Evolutionary conservation across 495 filamentous ascomycete genomes (phyloP), one percentile per base, ranked within the genome.

Genomic region (Podospora anserina): DNA sequence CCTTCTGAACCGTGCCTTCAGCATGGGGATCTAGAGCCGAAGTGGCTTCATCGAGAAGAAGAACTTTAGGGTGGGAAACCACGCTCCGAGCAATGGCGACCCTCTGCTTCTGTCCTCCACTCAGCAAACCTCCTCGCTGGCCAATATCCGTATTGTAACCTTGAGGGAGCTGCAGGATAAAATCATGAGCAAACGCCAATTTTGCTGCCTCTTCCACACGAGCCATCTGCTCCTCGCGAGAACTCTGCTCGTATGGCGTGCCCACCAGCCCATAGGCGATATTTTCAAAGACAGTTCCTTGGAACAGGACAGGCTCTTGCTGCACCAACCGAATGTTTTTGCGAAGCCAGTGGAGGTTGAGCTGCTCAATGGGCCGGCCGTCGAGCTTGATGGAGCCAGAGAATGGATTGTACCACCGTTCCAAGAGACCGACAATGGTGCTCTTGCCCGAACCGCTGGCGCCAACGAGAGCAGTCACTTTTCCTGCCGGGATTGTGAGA

Each of bases 361-460:
- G 70, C 18, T 85, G 81, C 1, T 81, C 79, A 2, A 91, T 64
- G 60, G 86, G 80, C 7, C 84, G 79, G 1, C 82, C 85, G 28
- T 86, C 84, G 4, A 90, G 81, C 4, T 80, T 71, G 64, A 91
- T 77, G 2, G 75, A 74, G 0, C 85, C 85, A 16, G 75, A 78
- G 34, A 77, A 65, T 53, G 94, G 90, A 56, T 89, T 85, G 74
- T 97, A 98, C 84, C 96, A 98, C 7, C 95, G 86, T 78, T 97
- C 93, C 18, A 97, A 87, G 7, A 98, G 81, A 5, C 92, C 93
- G 26, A 98, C 89, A 19, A 97, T 90, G 2, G 93, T 97, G 75
- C 88, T 92, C 79, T 98, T 98, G 66, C 94, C 90, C 58, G 91
- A 74, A 15, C 74, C 74, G 39, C 69, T 72, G 64, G 66, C 68